Conservation (phyloP, 257 asterid species). For the Forsythia viridissima region DNA sequence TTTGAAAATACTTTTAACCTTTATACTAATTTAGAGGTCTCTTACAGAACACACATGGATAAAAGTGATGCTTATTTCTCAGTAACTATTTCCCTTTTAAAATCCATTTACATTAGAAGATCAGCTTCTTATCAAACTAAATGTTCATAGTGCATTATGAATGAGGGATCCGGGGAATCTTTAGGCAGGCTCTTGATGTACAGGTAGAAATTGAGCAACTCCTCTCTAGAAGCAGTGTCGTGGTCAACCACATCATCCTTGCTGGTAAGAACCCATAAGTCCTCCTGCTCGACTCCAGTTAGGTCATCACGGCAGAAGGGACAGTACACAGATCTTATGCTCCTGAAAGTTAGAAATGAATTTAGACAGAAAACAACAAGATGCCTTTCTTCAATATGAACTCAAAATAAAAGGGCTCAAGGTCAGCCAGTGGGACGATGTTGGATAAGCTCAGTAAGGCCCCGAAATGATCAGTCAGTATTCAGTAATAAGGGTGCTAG, state of each 20-base stretch:
- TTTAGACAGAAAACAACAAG: constrained; percentile 4
- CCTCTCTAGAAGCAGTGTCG: constrained; percentile 54
- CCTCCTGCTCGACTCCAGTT: constrained; percentile 68
- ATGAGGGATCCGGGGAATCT: constrained; percentile 74
- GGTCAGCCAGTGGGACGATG: too few relatives aligned
- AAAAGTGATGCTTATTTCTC: constrained; percentile 42
- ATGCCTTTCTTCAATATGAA: not conserved
- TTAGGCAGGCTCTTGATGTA: constrained; percentile 71
- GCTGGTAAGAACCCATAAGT: constrained; percentile 82
- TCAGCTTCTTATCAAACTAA: constrained; percentile 57
- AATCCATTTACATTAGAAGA: constrained; percentile 57
- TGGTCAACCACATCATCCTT: constrained; percentile 73
- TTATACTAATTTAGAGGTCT: constrained; percentile 17
- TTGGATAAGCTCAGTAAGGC: too few relatives aligned
- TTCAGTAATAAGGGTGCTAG: too few relatives aligned
- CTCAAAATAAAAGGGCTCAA: too few relatives aligned
- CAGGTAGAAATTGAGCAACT: constrained; percentile 64
- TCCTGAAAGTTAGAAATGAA: constrained; percentile 49
- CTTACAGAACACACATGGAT: constrained; percentile 30
- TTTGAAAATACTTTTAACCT: constrained; percentile 10
- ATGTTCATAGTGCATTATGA: constrained; percentile 74
- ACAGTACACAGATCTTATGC: constrained; percentile 74
- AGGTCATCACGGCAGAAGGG: constrained; percentile 89
- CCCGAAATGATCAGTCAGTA: too few relatives aligned
- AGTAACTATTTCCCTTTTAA: constrained; percentile 25